A percentile compares a stretch with the other conserved stretches of the same genome.
Evolutionary conservation across 768 basidiomycete species (phyloP).

Genomic region (Cantharellus cinnabarinus): DNA sequence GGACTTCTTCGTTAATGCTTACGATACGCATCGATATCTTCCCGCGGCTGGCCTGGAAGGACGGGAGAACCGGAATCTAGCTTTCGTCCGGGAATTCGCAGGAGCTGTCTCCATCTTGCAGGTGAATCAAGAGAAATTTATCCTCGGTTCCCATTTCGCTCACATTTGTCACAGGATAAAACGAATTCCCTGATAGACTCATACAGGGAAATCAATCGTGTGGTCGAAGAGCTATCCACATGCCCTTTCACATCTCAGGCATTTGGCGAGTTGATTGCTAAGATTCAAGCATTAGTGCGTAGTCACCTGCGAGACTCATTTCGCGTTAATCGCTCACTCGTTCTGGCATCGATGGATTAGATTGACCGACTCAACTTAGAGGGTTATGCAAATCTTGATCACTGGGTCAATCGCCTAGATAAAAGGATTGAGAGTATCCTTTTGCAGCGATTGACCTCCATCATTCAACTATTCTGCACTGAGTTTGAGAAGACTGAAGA

Average conservation of each 20-base stretch:
- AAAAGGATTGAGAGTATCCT: constrained; percentile 68
- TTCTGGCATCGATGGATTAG: constrained; percentile 18
- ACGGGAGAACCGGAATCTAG: constrained; percentile 71
- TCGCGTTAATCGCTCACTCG: background rate
- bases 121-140: constrained; percentile 18
- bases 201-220: constrained; percentile 64
- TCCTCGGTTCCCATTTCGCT: background rate
- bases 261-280: constrained; percentile 56
- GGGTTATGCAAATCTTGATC: constrained; percentile 84
- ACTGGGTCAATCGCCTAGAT: constrained; percentile 67
- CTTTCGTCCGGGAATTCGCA: constrained; percentile 90
- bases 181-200: constrained; percentile 84
- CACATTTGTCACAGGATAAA: constrained; percentile 42
- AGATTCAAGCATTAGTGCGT: constrained; percentile 68
- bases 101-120: constrained; percentile 82
- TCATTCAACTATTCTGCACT: constrained; percentile 71
- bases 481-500: constrained; percentile 71
- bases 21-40: constrained; percentile 61
- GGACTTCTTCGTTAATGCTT: constrained; percentile 93
- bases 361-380: constrained; percentile 90
- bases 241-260: constrained; percentile 73
- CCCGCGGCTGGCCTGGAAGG: constrained; percentile 40
- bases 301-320: background rate
- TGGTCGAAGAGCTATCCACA: constrained; percentile 70
- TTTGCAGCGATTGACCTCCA: constrained; percentile 47